Conservation (phyloP, 805 yeast species). For the Kockiozyma suomiensis region DNA sequence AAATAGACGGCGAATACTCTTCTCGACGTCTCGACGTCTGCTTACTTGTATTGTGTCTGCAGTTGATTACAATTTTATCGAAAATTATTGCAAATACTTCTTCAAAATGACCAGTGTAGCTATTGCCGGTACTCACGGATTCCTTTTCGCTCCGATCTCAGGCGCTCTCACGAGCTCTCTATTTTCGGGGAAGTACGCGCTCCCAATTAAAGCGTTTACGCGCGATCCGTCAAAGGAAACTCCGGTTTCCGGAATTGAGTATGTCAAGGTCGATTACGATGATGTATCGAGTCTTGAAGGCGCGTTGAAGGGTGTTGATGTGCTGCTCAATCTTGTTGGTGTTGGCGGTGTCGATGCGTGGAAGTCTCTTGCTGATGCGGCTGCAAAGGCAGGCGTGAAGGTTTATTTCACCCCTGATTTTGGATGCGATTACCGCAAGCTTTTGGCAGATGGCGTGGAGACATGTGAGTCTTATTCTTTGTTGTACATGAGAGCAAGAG, state of each 20-base stretch:
- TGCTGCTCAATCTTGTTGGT: constrained; percentile 52
- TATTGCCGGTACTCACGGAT: constrained; percentile 56
- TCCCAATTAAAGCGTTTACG: constrained; percentile 58
- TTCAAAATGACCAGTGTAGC: constrained; percentile 45
- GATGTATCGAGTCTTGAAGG: constrained; percentile 36
- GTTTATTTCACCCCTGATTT: constrained; percentile 63
- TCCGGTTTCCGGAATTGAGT: constrained; percentile 16
- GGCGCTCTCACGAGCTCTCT: constrained; percentile 50
- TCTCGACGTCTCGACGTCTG: too few relatives aligned
- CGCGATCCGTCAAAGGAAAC: constrained; percentile 43
- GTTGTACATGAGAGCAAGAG: not conserved
- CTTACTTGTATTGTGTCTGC: too few relatives aligned
- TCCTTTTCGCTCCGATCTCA: constrained; percentile 53
- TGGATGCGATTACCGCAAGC: constrained; percentile 49
- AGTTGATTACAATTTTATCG: not conserved
- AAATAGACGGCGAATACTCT: too few relatives aligned
- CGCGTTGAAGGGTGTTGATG: constrained; percentile 54
- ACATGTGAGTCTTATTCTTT: constrained; percentile 1
- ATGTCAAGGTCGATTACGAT: constrained; percentile 18
- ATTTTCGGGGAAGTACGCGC: constrained; percentile 48
- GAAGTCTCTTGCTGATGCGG: constrained; percentile 45
- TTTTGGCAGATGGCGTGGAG: not conserved
- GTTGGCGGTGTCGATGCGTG: constrained; percentile 45
- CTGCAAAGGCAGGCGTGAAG: constrained; percentile 49
- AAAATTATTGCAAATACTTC: not conserved